phyloP scores from a whole-genome alignment of 495 filamentous ascomycete species.

The Penicillium tannophilum region DNA sequence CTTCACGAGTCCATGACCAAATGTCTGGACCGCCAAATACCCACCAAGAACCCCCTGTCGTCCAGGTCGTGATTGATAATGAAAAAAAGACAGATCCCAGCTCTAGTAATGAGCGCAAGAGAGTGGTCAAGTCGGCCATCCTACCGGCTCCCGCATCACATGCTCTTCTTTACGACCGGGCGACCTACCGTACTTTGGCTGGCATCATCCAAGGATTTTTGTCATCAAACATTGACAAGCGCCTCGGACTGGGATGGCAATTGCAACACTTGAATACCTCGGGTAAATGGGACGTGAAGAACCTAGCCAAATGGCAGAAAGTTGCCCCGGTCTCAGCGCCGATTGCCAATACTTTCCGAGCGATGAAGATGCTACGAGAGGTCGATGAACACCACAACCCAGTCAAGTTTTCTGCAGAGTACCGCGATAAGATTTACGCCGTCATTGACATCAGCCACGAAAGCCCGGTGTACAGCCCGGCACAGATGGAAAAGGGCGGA shows the following conservation, averaged over 20 bases:
- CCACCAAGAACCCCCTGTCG: conserved; percentile 31
- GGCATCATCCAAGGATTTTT: conserved; percentile 86
- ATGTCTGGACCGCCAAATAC: conserved; percentile 11
- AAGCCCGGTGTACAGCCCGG: conserved; percentile 79
- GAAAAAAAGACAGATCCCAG: conserved; percentile 19
- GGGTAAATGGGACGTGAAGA: conserved; percentile 98
- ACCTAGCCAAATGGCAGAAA: conserved; percentile 85
- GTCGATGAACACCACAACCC: conserved; percentile 84
- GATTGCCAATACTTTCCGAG: conserved; percentile 74
- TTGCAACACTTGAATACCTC: conserved; percentile 80
- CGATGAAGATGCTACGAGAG: conserved; percentile 86
- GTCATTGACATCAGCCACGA: conserved; percentile 90
- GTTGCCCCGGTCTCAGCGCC: conserved; percentile 75
- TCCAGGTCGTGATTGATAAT: conserved; percentile 18
- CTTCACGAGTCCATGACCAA: conserved; percentile 40
- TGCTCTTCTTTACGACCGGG: conserved; percentile 78
- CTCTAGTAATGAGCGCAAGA: conserved; percentile 27
- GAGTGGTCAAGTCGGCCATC: conserved; percentile 67
- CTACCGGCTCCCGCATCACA: conserved; percentile 81
- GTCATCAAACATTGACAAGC: conserved; percentile 68
- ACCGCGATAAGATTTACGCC: conserved; percentile 65
- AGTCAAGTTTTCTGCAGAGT: conserved; percentile 67
- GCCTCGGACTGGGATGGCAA: conserved; percentile 86
- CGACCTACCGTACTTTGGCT: conserved; percentile 72
- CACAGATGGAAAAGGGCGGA: conserved; percentile 69